Evolutionary conservation across 768 basidiomycete genomes (phyloP), one percentile per base, ranked within the genome.

Genomic region (Gelatoporia subvermispora): DNA sequence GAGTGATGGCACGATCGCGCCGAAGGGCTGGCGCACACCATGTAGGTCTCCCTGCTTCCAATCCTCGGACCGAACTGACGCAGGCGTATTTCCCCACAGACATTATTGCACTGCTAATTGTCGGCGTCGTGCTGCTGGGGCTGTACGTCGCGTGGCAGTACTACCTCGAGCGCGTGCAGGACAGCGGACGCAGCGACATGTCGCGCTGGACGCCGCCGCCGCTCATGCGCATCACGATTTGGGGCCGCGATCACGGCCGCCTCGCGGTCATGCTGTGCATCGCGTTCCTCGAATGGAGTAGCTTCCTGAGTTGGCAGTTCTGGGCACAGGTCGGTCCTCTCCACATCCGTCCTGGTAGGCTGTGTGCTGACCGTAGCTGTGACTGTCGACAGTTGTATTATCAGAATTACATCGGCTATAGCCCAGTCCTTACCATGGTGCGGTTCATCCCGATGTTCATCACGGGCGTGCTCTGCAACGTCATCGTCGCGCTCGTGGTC

Each of bases 391-490:
- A 88, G 80, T 59, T 89, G 4, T 89, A 81, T 59, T 91, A 88
- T 60, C 86, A 91, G 57, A 72, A 78, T 41, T 91, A 82, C 60
- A 54, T 72, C 13, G 56, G 66, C 0, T 72, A 81, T 4, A 71
- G 65, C 0, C 81, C 87, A 0, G 66, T 91, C 15, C 66, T 70
- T 11, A 78, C 84, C 0, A 85, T 87, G 63, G 52, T 85, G 18
- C 77, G 85, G 2, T 65, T 90, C 43, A 49, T 89, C 1, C 88
- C 88, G 0, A 87, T 86, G 84, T 76, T 78, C 24, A 58, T 89
- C 16, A 75, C 75, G 16, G 88, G 89, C 3, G 48, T 80, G 5
- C 35, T 77, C 3, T 84, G 82, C 57, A 89, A 88, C 58, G 51
- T 82, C 24, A 60, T 86, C 44, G 78, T 90, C 16, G 85, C 82